Conservation (phyloP, 805 yeast genomes). For the Kuraishia cidri region DNA sequence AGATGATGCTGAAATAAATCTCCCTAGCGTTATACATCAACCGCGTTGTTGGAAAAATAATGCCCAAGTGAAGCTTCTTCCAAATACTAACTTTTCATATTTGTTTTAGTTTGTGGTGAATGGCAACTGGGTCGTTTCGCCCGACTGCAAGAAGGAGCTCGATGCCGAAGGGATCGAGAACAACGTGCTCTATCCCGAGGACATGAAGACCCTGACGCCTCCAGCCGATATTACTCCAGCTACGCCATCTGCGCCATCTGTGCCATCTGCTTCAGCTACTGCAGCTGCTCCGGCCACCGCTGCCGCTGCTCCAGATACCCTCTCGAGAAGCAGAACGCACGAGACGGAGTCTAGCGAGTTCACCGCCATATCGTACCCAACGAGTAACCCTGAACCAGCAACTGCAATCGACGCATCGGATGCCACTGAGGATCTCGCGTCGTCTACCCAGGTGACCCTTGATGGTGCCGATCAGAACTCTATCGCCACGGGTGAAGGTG, state of each 20-base stretch:
- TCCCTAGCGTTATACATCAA: too few species aligned
- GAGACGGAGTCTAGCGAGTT: constrained; percentile 20
- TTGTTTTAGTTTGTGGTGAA: constrained; percentile 39
- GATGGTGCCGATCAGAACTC: constrained; percentile 3
- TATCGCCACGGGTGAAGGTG: constrained; percentile 1
- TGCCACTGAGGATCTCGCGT: constrained; percentile 12
- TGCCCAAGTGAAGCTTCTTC: background rate
- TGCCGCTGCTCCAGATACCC: background rate
- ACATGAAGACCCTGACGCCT: constrained; percentile 8
- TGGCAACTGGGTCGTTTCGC: constrained; percentile 41
- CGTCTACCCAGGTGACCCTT: constrained; percentile 17
- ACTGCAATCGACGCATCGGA: constrained; percentile 2
- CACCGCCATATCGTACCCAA: constrained; percentile 21
- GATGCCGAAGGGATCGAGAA: constrained; percentile 40
- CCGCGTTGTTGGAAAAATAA: too few species aligned
- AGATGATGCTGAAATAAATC: too few species aligned
- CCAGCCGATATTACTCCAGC: too few species aligned
- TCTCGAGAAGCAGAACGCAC: constrained; percentile 1
- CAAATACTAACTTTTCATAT: background rate
- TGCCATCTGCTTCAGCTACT: constrained; percentile 1
- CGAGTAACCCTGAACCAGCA: constrained; percentile 2
- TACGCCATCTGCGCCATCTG: too few species aligned
- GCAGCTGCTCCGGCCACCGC: too few species aligned
- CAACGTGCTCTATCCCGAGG: constrained; percentile 33
- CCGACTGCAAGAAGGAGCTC: constrained; percentile 24